Conservation (phyloP, 495 filamentous ascomycete species). For the Niebla homalea region DNA sequence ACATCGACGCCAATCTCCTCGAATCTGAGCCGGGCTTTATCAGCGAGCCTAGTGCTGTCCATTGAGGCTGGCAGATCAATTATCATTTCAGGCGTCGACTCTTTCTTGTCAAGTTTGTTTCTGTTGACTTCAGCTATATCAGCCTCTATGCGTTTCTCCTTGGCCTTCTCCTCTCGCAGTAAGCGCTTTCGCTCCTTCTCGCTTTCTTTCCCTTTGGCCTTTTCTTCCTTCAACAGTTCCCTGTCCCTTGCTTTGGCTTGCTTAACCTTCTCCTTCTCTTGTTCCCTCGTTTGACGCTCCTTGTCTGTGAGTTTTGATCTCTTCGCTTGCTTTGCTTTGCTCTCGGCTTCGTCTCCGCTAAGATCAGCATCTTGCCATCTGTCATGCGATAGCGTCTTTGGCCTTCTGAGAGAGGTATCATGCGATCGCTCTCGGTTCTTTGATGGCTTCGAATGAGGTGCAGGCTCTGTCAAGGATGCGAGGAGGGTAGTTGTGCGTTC, state of each 20-base stretch:
- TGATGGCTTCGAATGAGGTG: background rate
- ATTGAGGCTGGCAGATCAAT: slow-evolving; percentile 53
- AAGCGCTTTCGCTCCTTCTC: slow-evolving; percentile 38
- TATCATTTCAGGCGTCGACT: slow-evolving; percentile 72
- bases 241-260: slow-evolving; percentile 44
- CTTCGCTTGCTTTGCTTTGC: slow-evolving; percentile 7
- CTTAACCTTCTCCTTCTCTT: slow-evolving; percentile 12
- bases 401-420: background rate
- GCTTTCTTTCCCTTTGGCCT: slow-evolving; percentile 30
- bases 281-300: slow-evolving; percentile 8
- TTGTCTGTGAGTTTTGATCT: slow-evolving; percentile 26
- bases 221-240: slow-evolving; percentile 35
- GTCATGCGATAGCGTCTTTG: background rate
- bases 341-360: background rate
- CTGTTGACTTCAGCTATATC: slow-evolving; percentile 67
- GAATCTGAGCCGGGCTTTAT: slow-evolving; percentile 40
- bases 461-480: slow-evolving; percentile 18
- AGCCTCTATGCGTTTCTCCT: slow-evolving; percentile 51
- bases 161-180: slow-evolving; percentile 41
- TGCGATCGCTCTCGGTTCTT: background rate
- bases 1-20: slow-evolving; percentile 43
- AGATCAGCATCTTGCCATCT: background rate
- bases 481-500: slow-evolving; percentile 18
- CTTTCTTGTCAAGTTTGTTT: slow-evolving; percentile 61
- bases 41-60: slow-evolving; percentile 31